These are phyloP conservation scores for Striga hermonthica DNA, from an alignment of 305 asterid species.

Conservation along the genomic window DNA sequence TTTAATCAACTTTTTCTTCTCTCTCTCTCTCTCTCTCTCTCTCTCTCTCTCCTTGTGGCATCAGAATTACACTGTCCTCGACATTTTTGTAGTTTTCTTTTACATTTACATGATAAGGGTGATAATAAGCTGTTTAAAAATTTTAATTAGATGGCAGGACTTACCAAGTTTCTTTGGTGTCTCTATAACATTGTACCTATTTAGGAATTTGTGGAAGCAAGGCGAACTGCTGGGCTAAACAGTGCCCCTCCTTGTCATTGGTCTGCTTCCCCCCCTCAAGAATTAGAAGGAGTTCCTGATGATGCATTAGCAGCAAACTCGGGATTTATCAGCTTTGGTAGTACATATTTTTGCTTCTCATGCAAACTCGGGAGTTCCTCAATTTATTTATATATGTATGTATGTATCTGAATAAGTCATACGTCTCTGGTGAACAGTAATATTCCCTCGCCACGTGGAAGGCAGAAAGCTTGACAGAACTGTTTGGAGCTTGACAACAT, in stretches of 20 bases:
- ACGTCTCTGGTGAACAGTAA: slow-evolving; percentile 47
- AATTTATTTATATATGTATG: not conserved
- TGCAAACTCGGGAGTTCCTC: slow-evolving; percentile 80
- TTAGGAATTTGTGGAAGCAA: slow-evolving; percentile 96
- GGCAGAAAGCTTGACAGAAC: slow-evolving; percentile 92
- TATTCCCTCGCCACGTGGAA: slow-evolving; percentile 89
- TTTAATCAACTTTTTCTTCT: not conserved
- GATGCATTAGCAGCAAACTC: slow-evolving; percentile 81
- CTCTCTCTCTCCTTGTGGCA: slow-evolving; percentile 8
- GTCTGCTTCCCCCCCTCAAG: slow-evolving; percentile 87
- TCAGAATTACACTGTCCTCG: not conserved
- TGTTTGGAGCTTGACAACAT: slow-evolving; percentile 89
- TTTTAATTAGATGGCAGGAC: slow-evolving; percentile 7
- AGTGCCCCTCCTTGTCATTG: slow-evolving; percentile 89
- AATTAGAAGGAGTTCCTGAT: slow-evolving; percentile 59
- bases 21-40: slow-evolving; percentile 7
- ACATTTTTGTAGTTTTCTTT: not conserved
- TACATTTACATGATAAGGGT: slow-evolving; percentile 15
- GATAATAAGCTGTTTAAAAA: not conserved
- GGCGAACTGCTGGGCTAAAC: slow-evolving; percentile 77
- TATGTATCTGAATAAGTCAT: slow-evolving; percentile 31
- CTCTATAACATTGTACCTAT: slow-evolving; percentile 26
- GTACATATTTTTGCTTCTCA: slow-evolving; percentile 18
- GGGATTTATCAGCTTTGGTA: slow-evolving; percentile 95
- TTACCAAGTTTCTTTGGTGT: slow-evolving; percentile 23